These are phyloP conservation scores for Lactarius tabidus DNA, from an alignment of 768 basidiomycete genomes.

Conservation along the genomic window DNA sequence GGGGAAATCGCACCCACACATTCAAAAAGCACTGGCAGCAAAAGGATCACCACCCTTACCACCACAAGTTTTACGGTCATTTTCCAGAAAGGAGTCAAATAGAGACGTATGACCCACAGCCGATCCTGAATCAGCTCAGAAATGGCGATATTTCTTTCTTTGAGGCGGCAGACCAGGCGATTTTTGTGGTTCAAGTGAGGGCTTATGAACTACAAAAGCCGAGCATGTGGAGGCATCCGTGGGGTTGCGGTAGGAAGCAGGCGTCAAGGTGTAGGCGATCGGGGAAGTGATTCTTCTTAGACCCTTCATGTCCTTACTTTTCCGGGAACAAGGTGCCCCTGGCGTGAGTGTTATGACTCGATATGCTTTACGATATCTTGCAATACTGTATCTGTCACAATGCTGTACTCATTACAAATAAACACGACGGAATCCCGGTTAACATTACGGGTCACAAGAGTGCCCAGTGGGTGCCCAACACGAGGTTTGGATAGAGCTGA, in stretches of 20 bases:
- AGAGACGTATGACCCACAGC: constrained; percentile 2
- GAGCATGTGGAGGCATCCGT: background rate
- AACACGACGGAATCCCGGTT: background rate
- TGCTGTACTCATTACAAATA: too few relatives aligned
- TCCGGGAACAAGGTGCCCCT: background rate
- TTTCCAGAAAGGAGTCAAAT: background rate
- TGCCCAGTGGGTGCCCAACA: background rate
- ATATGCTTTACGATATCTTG: too few relatives aligned
- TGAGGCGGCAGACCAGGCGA: background rate
- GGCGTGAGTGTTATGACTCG: background rate
- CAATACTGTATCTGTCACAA: too few relatives aligned
- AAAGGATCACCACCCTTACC: background rate
- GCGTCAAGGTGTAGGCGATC: background rate
- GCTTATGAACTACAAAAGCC: background rate
- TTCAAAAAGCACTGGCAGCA: background rate
- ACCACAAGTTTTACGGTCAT: background rate
- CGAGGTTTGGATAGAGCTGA: background rate
- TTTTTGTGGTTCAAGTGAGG: background rate
- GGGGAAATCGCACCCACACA: background rate
- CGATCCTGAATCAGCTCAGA: background rate
- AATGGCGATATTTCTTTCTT: background rate
- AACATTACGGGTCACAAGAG: background rate
- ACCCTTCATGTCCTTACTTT: background rate
- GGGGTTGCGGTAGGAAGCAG: background rate
- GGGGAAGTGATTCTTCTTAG: background rate